phyloP scores from a whole-genome alignment of 2,329 filamentous ascomycete genomes.

The Colletotrichum plurivorum region DNA sequence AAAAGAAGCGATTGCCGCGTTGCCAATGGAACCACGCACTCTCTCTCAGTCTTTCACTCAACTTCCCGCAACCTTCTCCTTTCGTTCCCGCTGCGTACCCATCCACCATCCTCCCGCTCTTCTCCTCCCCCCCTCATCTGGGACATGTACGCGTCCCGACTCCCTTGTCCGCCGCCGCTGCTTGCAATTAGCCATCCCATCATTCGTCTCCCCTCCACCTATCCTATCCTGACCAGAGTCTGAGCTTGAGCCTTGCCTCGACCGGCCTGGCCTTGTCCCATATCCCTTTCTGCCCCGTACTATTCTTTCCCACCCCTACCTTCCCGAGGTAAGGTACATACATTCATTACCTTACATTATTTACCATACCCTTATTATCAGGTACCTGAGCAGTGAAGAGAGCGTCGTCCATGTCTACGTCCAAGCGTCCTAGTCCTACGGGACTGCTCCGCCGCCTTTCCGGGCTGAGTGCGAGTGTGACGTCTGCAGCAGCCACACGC shows the following conservation, averaged over 20 bases:
- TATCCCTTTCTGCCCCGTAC: neutral
- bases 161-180: constrained; percentile 14
- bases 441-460: constrained; percentile 43
- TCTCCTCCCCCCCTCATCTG: neutral
- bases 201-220: constrained; percentile 27
- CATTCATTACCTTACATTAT: no score
- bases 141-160: constrained; percentile 34
- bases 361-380: no score
- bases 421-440: constrained; percentile 46
- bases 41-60: constrained; percentile 8
- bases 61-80: constrained; percentile 24
- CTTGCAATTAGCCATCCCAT: constrained; percentile 39
- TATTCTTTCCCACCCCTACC: no score
- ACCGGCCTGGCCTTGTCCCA: neutral
- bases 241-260: neutral
- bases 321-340: no score
- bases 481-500: constrained; percentile 35
- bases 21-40: neutral
- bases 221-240: no score
- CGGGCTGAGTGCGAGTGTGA: constrained; percentile 37
- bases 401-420: constrained; percentile 45
- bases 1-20: neutral
- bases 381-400: no score
- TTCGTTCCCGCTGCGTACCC: constrained; percentile 13
- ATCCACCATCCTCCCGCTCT: neutral